A percentile compares a stretch with the other conserved stretches of the same genome.
Conservation (phyloP, 1,284 basidiomycete species). For the Ceratobasidium sp. region DNA sequence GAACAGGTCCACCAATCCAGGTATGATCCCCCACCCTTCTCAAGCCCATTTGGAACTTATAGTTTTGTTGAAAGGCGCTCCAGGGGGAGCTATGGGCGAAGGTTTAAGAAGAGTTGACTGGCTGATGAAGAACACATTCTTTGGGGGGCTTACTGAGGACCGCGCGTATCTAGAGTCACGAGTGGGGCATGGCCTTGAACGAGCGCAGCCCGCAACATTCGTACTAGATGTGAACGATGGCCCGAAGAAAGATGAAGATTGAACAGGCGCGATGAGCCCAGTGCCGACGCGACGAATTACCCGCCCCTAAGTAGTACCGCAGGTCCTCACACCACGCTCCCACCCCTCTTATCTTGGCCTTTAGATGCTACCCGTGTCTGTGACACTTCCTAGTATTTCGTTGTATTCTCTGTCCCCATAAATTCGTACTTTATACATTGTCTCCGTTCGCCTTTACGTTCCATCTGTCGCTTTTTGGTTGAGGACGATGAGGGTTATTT, state of each 20-base stretch:
- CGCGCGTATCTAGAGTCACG: constrained; percentile 15
- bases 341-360: not conserved
- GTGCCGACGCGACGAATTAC: not conserved
- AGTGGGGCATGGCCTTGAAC: constrained; percentile 22
- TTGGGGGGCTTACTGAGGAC: constrained; percentile 40
- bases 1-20: constrained; percentile 43
- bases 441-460: not conserved
- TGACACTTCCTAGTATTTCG: constrained; percentile 3
- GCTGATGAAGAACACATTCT: constrained; percentile 42
- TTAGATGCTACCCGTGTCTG: constrained; percentile 35
- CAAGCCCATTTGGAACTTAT: not conserved
- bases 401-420: not conserved
- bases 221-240: constrained; percentile 34
- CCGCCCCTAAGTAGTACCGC: not conserved
- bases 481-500: constrained; percentile 25
- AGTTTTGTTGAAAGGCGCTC: constrained; percentile 32
- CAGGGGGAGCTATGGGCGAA: constrained; percentile 43
- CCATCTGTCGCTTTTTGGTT: constrained; percentile 36
- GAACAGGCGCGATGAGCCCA: not conserved
- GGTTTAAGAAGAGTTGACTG: constrained; percentile 42
- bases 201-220: constrained; percentile 32
- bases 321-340: not conserved
- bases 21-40: constrained; percentile 15
- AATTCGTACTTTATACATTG: constrained; percentile 6
- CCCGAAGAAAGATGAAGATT: constrained; percentile 31